Evolutionary conservation across 805 yeast species (phyloP), one percentile per base, ranked within the genome.

Genomic region (Cyberlindnera suaveolens): DNA sequence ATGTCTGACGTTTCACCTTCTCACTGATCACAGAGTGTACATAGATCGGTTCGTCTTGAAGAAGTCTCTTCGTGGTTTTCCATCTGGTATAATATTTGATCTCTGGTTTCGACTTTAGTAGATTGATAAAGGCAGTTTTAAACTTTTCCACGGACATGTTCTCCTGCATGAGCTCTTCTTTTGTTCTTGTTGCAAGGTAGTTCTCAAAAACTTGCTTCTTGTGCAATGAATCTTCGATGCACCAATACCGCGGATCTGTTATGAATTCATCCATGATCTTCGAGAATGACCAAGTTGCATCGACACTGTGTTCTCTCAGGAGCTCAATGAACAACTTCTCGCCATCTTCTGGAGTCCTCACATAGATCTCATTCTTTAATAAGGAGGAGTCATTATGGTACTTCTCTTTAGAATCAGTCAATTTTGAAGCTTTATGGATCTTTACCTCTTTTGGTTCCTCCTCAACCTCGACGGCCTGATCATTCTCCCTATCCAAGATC

Each of bases 201-300:
- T 78, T 78, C 41, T 87, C 93, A 62, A 81, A 88, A 19, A 77
- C 58, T 20, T 66, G 65, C 51, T 78, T 77, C 42, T 90, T 73
- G 49, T 70, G 65, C 15, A 81, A 53, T 0, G 95, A 72, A 54
- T 83, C 85, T 5, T 68, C 63, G 2, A 86, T 62, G 6, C 69
- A 61, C 90, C 91, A 85, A 54, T 85, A 89, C 14, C 80, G 66
- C 2, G 81, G 76, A 49, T 82, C 80, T 3, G 55, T 58, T 15
- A 83, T 71, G 44, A 83, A 75, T 15, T 64, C 62, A 18, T 75
- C 72, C 63, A 88, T 78, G 1, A 85, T 82, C 44, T 68, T 68
- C 39, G 73, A 77, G 61, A 87, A 87, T 0, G 93, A 73, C 90
- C 91, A 85, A 0, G 83, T 74, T 0, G 84, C 72, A 58, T 82